These are phyloP conservation scores for Apiospora sp. DNA, from an alignment of 2,329 filamentous ascomycete genomes.

Conservation along the genomic window DNA sequence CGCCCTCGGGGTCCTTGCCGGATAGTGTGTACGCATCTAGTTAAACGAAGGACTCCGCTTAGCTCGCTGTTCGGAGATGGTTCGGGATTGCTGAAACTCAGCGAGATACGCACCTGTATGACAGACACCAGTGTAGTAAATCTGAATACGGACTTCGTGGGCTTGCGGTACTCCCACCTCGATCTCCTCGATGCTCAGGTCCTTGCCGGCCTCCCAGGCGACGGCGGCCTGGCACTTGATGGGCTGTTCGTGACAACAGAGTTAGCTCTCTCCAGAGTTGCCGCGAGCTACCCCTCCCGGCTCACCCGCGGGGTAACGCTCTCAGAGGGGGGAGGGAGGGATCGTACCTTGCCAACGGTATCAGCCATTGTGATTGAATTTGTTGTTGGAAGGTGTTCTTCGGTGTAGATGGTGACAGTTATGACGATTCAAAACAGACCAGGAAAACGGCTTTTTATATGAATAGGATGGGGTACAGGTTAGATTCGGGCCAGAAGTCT, in stretches of 20 bases:
- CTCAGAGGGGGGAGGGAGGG: not conserved
- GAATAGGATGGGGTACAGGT: not conserved
- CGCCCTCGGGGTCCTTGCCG: conserved; percentile 96
- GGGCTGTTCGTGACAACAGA: conserved; percentile 63
- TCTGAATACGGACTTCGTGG: conserved; percentile 95
- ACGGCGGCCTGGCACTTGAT: conserved; percentile 98
- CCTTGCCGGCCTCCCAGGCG: conserved; percentile 95
- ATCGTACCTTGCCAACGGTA: conserved; percentile 60
- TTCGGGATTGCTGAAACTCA: conserved; percentile 34
- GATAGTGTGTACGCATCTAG: conserved; percentile 92
- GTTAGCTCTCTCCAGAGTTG: not conserved
- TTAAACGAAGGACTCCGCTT: conserved; percentile 28
- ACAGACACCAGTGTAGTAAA: conserved; percentile 98
- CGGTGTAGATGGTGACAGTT: conserved; percentile 19
- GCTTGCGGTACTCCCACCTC: conserved; percentile 90
- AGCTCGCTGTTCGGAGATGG: conserved; percentile 39
- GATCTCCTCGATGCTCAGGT: conserved; percentile 87
- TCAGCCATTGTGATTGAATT: conserved; percentile 52
- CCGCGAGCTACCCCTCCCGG: conserved; percentile 22
- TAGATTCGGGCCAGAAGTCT: not conserved
- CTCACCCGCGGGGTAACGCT: not conserved
- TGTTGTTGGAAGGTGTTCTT: not conserved
- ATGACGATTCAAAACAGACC: conserved; percentile 21
- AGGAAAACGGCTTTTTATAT: conserved; percentile 19
- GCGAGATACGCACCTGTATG: conserved; percentile 76